Evolutionary conservation across 2,329 filamentous ascomycete species (phyloP).

Genomic region (Kalmusia sp.): DNA sequence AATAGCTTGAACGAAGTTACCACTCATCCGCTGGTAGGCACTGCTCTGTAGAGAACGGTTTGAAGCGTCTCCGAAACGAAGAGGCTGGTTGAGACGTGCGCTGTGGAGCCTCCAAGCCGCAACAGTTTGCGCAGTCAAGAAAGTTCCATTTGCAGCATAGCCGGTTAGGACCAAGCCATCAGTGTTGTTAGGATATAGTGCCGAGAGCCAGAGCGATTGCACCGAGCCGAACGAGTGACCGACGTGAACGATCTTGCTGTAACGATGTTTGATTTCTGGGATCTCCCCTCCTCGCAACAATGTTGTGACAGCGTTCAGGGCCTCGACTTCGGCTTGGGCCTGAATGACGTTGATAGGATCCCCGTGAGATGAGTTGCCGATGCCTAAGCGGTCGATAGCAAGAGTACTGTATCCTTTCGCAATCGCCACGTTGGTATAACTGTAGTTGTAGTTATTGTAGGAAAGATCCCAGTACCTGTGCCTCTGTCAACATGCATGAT

Average conservation of each 20-base stretch:
- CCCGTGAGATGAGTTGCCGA: conserved; percentile 65
- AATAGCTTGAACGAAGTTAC: conserved; percentile 22
- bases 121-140: conserved; percentile 47
- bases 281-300: conserved; percentile 57
- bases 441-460: conserved; percentile 67
- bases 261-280: conserved; percentile 46
- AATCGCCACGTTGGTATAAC: conserved; percentile 65
- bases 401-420: conserved; percentile 65
- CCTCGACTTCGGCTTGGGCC: conserved; percentile 63
- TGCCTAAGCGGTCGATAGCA: conserved; percentile 67
- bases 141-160: conserved; percentile 60
- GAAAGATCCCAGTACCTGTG: conserved; percentile 67
- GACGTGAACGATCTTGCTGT: conserved; percentile 62
- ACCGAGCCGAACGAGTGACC: conserved; percentile 71
- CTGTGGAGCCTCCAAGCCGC: conserved; percentile 58
- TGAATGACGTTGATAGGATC: conserved; percentile 68
- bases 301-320: conserved; percentile 61
- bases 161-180: conserved; percentile 68
- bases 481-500: background rate
- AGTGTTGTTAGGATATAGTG: conserved; percentile 59
- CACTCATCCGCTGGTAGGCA: background rate
- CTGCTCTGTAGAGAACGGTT: background rate
- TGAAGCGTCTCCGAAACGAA: conserved; percentile 46
- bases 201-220: conserved; percentile 63
- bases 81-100: conserved; percentile 52